phyloP scores from a whole-genome alignment of 805 yeast species.

The Debaryomyces castellii region DNA sequence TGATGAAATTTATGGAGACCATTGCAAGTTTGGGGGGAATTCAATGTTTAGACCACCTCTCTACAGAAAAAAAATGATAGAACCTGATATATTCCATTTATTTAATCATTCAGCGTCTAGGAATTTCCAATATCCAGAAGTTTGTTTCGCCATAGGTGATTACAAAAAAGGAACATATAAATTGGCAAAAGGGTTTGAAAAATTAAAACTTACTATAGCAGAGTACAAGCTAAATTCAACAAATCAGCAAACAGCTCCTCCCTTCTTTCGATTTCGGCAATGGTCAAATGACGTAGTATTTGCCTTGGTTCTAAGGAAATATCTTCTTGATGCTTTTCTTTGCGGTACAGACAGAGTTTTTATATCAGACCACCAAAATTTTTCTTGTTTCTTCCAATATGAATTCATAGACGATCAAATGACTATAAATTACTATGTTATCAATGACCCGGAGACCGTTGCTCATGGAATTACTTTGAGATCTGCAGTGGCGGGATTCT shows the following conservation, averaged over 20 bases:
- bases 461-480: slow-evolving; percentile 7
- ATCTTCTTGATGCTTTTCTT: slow-evolving; percentile 4
- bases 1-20: background rate
- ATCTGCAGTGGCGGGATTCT: slow-evolving; percentile 1
- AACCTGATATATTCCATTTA: slow-evolving; percentile 1
- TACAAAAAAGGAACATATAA: slow-evolving; percentile 1
- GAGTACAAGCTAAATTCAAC: background rate
- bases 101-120: background rate
- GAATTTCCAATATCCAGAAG: background rate
- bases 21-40: background rate
- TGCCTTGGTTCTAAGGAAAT: slow-evolving; percentile 6
- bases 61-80: background rate
- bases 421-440: slow-evolving; percentile 5
- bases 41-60: background rate
- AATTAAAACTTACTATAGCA: background rate
- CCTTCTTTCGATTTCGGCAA: background rate
- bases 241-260: background rate
- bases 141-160: slow-evolving; percentile 2
- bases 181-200: background rate
- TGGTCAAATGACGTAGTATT: slow-evolving; percentile 1
- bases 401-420: slow-evolving; percentile 1
- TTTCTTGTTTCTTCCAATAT: slow-evolving; percentile 6
- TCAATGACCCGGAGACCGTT: slow-evolving; percentile 6
- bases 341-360: slow-evolving; percentile 5
- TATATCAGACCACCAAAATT: slow-evolving; percentile 2